Evolutionary conservation across 2,329 filamentous ascomycete species (phyloP).

Genomic region (Xylaria arbuscula): DNA sequence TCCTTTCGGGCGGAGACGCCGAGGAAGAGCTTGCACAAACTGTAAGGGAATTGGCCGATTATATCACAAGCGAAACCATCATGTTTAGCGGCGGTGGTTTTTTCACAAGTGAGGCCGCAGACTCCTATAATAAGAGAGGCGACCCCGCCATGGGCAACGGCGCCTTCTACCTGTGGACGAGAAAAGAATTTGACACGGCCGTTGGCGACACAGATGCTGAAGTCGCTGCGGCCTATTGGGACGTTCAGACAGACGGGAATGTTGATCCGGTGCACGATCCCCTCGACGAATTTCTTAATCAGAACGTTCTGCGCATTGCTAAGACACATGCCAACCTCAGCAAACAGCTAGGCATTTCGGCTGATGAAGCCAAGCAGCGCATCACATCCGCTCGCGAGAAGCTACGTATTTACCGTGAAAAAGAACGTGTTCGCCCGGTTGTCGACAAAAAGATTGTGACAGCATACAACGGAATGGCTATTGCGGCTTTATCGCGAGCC

Average conservation of each 20-base stretch:
- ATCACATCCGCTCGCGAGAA: slow-evolving; percentile 75
- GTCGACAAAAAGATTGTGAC: slow-evolving; percentile 90
- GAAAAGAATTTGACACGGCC: slow-evolving; percentile 83
- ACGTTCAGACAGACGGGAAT: slow-evolving; percentile 85
- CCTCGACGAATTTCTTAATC: slow-evolving; percentile 93
- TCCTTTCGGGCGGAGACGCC: slow-evolving; percentile 62
- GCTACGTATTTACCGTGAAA: slow-evolving; percentile 77
- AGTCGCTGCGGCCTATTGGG: slow-evolving; percentile 85
- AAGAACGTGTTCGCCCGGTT: slow-evolving; percentile 78
- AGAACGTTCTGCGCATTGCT: slow-evolving; percentile 84
- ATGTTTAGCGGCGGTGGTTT: slow-evolving; percentile 78
- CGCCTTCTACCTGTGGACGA: slow-evolving; percentile 94
- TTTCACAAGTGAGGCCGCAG: slow-evolving; percentile 88
- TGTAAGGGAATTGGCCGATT: slow-evolving; percentile 86
- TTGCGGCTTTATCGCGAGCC: slow-evolving; percentile 82
- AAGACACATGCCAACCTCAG: slow-evolving; percentile 76
- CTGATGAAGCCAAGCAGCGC: slow-evolving; percentile 74
- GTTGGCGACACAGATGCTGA: slow-evolving; percentile 75
- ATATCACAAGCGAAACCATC: slow-evolving; percentile 79
- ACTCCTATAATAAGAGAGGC: slow-evolving; percentile 78
- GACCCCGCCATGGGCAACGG: slow-evolving; percentile 89
- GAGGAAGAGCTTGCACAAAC: slow-evolving; percentile 80
- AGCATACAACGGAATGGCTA: slow-evolving; percentile 88
- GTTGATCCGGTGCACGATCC: slow-evolving; percentile 84
- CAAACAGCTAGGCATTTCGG: slow-evolving; percentile 77